A percentile compares a stretch with the other conserved stretches of the same genome.
Evolutionary conservation across 2,329 filamentous ascomycete genomes (phyloP).

Genomic region (Rhinocladiella mackenziei): DNA sequence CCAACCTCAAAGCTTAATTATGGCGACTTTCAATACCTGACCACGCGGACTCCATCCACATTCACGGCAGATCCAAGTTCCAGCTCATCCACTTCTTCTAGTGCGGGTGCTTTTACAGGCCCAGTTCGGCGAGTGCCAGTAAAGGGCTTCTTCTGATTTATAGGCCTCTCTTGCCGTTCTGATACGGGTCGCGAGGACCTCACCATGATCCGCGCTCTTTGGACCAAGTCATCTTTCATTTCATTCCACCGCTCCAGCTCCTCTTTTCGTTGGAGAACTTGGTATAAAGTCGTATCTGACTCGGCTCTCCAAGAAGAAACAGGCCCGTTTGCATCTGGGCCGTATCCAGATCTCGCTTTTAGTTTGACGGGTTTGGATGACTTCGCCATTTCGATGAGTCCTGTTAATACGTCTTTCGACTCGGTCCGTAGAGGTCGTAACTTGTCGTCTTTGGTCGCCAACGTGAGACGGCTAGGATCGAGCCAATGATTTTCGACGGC

Average conservation of each 20-base stretch:
- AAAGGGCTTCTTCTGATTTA: no score
- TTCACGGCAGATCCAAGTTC: slow-evolving; percentile 3
- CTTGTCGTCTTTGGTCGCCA: slow-evolving; percentile 3
- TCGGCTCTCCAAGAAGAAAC: slow-evolving; percentile 37
- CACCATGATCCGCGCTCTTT: slow-evolving; percentile 13
- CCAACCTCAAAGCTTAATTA: no score
- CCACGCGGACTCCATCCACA: slow-evolving; percentile 14
- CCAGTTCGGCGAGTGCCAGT: neutral
- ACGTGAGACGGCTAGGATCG: slow-evolving; percentile 31
- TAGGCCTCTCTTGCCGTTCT: neutral
- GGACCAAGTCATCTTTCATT: slow-evolving; percentile 19
- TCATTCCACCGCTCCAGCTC: slow-evolving; percentile 44
- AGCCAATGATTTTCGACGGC: slow-evolving; percentile 43
- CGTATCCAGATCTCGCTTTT: slow-evolving; percentile 22
- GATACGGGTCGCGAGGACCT: neutral
- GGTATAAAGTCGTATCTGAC: slow-evolving; percentile 43
- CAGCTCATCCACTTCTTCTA: slow-evolving; percentile 1
- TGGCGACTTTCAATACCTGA: neutral
- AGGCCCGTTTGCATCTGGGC: neutral
- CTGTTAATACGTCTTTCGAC: slow-evolving; percentile 41
- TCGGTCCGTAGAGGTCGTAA: slow-evolving; percentile 37
- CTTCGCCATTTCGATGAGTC: slow-evolving; percentile 43
- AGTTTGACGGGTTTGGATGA: slow-evolving; percentile 40
- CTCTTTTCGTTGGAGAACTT: slow-evolving; percentile 43
- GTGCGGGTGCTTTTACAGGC: neutral